Evolutionary conservation across 192 early-diverging fungal genomes (phyloP), one percentile per base, ranked within the genome.

Genomic region (Martensiomyces pterosporus): DNA sequence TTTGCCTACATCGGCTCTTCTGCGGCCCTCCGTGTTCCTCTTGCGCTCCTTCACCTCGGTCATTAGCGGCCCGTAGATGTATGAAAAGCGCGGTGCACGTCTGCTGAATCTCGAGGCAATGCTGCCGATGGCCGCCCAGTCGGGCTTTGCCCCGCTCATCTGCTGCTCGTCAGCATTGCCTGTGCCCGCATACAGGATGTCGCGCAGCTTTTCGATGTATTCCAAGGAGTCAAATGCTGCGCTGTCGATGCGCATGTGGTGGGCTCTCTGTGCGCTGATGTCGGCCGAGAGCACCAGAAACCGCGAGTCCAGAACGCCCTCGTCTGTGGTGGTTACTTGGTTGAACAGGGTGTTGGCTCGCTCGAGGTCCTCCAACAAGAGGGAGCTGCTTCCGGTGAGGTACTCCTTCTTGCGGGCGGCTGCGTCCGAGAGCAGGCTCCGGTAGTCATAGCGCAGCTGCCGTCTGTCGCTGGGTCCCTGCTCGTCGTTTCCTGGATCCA

Each of bases 231-330:
- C 85, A 52, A 96, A 90, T 2, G 77, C 71, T 12, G 83, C 78
- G 22, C 79, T 78, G 41, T 89, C 87, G 24, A 91, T 71, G 7
- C 82, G 80, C 63, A 95, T 75, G 43, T 84, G 80, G 40, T 85
- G 80, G 4, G 86, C 86, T 36, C 85, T 90, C 64, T 90, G 82
- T 9, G 82, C 81, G 33, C 80, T 79, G 21, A 92, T 52, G 45
- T 89, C 85, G 1, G 90, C 82, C 0, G 87, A 80, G 12, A 83
- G 44, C 8, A 92, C 77, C 15, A 98, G 72, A 3, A 93, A 58
- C 9, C 79, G 79, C n/a, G 91, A 83, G 80, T 98, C 93, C 21
- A 98, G 69, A 0, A 86, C 81, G 9, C 92, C 92, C 77, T 98
- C 95, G 19, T 89, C 82, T 0, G 90, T 83, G 46, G 82, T 81